Conservation (phyloP, 257 asterid species). For the Nicotiana sylvestris region DNA sequence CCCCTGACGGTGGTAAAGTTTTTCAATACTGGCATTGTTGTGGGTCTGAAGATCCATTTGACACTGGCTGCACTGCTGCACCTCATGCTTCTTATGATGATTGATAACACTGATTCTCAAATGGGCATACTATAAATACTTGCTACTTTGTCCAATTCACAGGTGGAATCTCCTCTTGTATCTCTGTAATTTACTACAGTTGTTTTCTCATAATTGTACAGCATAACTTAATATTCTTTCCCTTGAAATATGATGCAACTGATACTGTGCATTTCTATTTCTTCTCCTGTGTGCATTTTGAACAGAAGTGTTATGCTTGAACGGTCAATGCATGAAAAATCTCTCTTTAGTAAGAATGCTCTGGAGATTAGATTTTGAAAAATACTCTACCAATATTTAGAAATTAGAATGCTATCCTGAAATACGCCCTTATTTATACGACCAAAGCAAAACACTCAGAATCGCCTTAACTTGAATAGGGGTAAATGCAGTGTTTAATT, state of each 20-base stretch:
- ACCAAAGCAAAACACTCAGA: too few species aligned
- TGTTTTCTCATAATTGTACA: slow-evolving; percentile 1
- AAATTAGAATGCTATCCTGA: too few species aligned
- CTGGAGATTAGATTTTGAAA: neutral
- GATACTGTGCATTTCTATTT: neutral
- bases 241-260: neutral
- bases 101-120: slow-evolving; percentile 23
- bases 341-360: neutral
- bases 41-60: slow-evolving; percentile 88
- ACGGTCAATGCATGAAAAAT: neutral
- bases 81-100: slow-evolving; percentile 92
- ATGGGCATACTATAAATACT: neutral
- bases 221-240: neutral
- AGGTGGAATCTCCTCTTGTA: neutral
- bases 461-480: too few species aligned
- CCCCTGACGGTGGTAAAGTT: slow-evolving; percentile 77
- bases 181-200: neutral
- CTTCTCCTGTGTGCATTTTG: neutral
- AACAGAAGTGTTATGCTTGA: neutral
- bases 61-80: slow-evolving; percentile 81
- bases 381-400: too few species aligned
- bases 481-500: too few species aligned
- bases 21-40: slow-evolving; percentile 96
- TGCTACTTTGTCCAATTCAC: neutral
- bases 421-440: too few species aligned